Base-by-base conservation (phyloP, 805 yeast species). In the Blastobotrys terrestris region DNA sequence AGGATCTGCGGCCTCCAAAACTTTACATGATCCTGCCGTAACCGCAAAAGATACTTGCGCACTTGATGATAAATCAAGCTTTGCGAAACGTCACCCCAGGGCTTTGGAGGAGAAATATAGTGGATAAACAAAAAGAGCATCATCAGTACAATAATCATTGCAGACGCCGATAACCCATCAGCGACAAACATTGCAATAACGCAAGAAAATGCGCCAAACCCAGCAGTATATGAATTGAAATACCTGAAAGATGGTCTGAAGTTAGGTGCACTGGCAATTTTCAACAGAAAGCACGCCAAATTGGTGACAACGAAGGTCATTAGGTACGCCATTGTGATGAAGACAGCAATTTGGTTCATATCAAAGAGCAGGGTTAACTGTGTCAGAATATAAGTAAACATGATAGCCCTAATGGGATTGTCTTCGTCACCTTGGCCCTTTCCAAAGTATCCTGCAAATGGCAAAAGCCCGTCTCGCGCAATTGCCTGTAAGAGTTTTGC, bases 21-120 rank as follows among this genome's bases (percentile, higher is more conserved):
- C 69, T 94, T 94, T 50, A 94, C 97, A 66, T 92, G 95, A 63
- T 94, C 96, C 61, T 89, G 89, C 54, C 89, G 79, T 44, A 92
- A 74, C 51, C 95, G 75, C 55, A 94, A 71, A 44, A 89, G 72
- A 64, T 94, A 94, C 65, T 94, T 94, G 59, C 99, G 75, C 8
- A 94, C 98, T 69, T 94, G 99, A 66, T 94, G 99, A 67, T 94
- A 94, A 48, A 94, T 92, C 55, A 94, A 76, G 43, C 91, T 81
- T 68, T 94, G 99, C 2, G 98, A 91, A 20, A 94, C 97, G 69
- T 94, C 99, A 39, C 99, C 99, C 91, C 97, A 94, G 35, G 91
- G 86, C 65, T 89, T 90, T 3, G 99, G 97, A 1, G 97, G 97
- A 8, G 96, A 86, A 49, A 81, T 77, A 63, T 90, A 89, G 66